Base-by-base conservation (phyloP, 2,329 filamentous ascomycete species). In the Ceratocystis eucalypticola region DNA sequence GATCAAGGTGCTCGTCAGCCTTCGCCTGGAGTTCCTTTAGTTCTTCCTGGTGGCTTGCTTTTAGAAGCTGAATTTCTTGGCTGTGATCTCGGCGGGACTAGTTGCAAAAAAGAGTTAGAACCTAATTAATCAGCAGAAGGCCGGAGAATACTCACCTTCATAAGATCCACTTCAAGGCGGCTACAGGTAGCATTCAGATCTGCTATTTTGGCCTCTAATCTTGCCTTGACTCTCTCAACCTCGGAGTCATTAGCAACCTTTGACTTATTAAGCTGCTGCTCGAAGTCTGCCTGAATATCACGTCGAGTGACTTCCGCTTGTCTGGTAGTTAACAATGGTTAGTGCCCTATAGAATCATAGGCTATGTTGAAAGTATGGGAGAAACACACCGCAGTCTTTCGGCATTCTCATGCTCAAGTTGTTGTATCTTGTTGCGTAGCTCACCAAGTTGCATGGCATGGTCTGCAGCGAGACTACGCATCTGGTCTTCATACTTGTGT, bases 181-280 rank as follows among this genome's bases (percentile, higher is more conserved):
- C 80, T 82, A 33, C 88, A 80, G 1, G 79, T 85, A 28, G 80
- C 80, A 71, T 82, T 81, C 12, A 89, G 74, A 69, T 87, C 84
- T n/a, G 83, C 80, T 64, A 82, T 78, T 70, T 89, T 85, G 0
- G 82, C 83, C 55, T 88, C 86, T 30, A 75, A 74, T 53, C 80
- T 76, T 33, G 78, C 76, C 65, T 77, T 77, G 2, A 77, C 72
- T 45, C 80, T 78, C 61, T 83, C 80, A 1, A 76, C 72, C 65
- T 85, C 82, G 1, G 77, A 75, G 67, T 82, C 77, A 78, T 74
- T 3, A 74, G 74, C 69, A 80, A 82, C 57, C 79, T 79, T 28
- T 75, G 41, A 22, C 76, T 53, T 80, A 77, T 1, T 78, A 77
- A 82, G 69, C 62, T 77, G 73, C 64, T 75, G 79, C 68, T 75